Evolutionary conservation across 257 asterid genomes (phyloP).

Genomic region (Penstemon barbatus): DNA sequence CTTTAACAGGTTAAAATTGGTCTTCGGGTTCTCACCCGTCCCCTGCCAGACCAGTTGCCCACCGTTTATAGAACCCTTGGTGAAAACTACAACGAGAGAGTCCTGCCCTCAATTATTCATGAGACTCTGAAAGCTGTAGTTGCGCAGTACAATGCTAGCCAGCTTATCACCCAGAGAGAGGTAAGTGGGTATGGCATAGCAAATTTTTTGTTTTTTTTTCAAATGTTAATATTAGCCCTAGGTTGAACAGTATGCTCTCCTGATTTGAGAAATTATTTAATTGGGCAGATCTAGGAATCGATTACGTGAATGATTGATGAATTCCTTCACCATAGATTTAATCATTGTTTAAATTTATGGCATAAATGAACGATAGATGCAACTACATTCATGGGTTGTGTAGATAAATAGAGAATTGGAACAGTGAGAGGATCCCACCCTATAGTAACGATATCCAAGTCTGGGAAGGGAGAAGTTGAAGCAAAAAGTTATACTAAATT

Average conservation of each 20-base stretch:
- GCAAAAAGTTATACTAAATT: neutral
- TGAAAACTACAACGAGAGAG: conserved; percentile 75
- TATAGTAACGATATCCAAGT: neutral
- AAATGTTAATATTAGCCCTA: neutral
- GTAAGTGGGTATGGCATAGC: conserved; percentile 28
- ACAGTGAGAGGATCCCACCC: neutral
- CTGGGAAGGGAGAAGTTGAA: neutral
- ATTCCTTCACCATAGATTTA: neutral
- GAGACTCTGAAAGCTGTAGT: conserved; percentile 85
- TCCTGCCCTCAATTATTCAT: conserved; percentile 71
- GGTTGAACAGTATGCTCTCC: neutral
- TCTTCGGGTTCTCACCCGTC: conserved; percentile 86
- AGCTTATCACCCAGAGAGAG: conserved; percentile 93
- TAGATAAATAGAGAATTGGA: neutral
- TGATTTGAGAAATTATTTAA: conserved; percentile 1
- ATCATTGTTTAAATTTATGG: neutral
- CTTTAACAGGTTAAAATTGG: conserved; percentile 72
- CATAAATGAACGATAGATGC: conserved; percentile 12
- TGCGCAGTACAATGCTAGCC: conserved; percentile 84
- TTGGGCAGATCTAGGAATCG: conserved; percentile 10
- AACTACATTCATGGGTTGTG: neutral
- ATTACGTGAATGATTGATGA: neutral
- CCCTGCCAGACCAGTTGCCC: conserved; percentile 73
- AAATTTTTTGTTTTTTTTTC: too few relatives aligned
- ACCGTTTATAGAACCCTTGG: conserved; percentile 76